These are phyloP conservation scores for Wallacemonas sp. DNA, from an alignment of 208 protist species.

Conservation along the genomic window DNA sequence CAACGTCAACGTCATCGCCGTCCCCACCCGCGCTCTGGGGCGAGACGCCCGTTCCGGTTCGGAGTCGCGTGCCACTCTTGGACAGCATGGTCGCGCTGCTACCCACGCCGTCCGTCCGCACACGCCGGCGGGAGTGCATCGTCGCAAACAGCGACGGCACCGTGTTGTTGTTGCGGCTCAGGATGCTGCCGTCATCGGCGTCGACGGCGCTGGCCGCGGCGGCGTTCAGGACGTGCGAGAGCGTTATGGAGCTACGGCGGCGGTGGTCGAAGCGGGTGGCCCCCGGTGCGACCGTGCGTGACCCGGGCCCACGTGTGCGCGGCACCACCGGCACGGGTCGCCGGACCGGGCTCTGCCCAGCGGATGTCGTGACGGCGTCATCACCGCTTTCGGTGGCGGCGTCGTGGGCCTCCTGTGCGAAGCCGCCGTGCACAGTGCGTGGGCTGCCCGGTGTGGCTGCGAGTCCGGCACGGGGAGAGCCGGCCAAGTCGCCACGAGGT, in stretches of 20 bases:
- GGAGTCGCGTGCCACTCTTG: neutral
- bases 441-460: neutral
- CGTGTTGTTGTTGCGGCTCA: neutral
- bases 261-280: constrained; percentile 7
- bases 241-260: neutral
- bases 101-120: neutral
- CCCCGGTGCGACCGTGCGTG: constrained; percentile 2
- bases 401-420: too few species aligned
- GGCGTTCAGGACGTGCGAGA: neutral
- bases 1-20: neutral
- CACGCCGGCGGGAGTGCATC: neutral
- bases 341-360: neutral
- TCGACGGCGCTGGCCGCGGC: neutral
- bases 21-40: neutral
- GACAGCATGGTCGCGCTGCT: neutral
- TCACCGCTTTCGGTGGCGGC: neutral
- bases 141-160: constrained; percentile 10
- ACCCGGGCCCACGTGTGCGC: constrained; percentile 8
- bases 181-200: neutral
- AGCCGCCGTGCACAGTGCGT: neutral
- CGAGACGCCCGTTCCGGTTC: neutral
- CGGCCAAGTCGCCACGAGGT: neutral
- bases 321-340: neutral
- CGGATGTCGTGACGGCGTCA: neutral
- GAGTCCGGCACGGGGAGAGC: neutral